Base-by-base conservation (phyloP, 306 rosid species). In the Dalbergia cultrata region DNA sequence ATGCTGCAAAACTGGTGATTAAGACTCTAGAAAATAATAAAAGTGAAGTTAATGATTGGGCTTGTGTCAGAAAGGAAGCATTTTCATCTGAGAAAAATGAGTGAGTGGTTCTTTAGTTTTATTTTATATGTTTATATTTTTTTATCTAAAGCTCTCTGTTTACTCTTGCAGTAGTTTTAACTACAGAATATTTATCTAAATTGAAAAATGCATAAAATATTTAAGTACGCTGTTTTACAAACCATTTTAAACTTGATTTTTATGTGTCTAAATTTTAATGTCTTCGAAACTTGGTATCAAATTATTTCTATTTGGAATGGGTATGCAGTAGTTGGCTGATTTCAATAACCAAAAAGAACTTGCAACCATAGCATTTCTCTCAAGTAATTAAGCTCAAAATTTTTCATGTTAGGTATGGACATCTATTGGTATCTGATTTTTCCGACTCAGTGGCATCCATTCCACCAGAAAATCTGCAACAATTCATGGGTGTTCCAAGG, bases 61-160 rank as follows among this genome's bases (percentile, higher is more conserved):
- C 91, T 80, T 92, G 97, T 76, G 99, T 92, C 84, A 90, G 98
- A 89, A 90, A 86, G 78, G 98, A 92, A 85, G 97, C 96, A 78
- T 95, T 93, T 83, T 83, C 99, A 26, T 93, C 96, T 13, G 92
- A 88, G 85, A 95, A 89, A 79, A 95, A 95, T 75, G 98, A 95
- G 99, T 95, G 50, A 82, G 97, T 81, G n/a, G 75, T 77, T 74
- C 11, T 47, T 44, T 74, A 14, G 16, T 34, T 19, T 18, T 18
- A 72, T 34, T 52, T 70, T 59, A 45, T 41, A 69, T 72, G 3
- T 47, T 79, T 21, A 31, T 45, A 50, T 68, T 80, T 47, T 21
- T 26, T 26, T 2, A 33, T 43, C 68, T 47, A 67, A 22, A 70
- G 6, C 58, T 74, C 19, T 33, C 1, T 7, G 50, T 70, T 64